Evolutionary conservation across 192 early-diverging fungal species (phyloP), one percentile per base, ranked within the genome.

Genomic region (Umbelopsis sp.): DNA sequence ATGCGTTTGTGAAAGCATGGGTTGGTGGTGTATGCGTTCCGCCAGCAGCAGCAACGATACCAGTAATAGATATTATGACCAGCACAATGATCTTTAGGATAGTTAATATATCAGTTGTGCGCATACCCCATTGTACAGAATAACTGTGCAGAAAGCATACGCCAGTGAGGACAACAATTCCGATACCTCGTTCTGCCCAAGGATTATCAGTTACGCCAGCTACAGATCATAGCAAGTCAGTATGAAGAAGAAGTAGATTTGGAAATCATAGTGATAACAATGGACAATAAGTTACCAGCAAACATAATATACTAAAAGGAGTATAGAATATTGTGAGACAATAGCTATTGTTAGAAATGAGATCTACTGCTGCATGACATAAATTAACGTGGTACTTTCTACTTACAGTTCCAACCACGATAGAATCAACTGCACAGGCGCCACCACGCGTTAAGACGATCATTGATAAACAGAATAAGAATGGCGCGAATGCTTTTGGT

Each of bases 391-490:
- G 26, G 6, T 26, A 29, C 3, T 38, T 38, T 5, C 36, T 24
- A 29, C 56, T 62, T 16, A 62, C 56, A 41, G 83, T 85, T 70
- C 83, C 84, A 25, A 84, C 76, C 3, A 86, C 85, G 1, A 84
- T 81, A 0, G 82, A 74, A 38, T 84, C 82, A 6, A 83, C 87
- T 0, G 86, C 84, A 52, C 81, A 80, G 10, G 80, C 78, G 20
- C 81, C 86, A 2, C 83, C 81, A n/a, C 84, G 86, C 36, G 86
- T 85, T 66, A 83, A 80, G 32, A 84, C 69, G 16, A 85, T 70
- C 78, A 85, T 83, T 31, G 72, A 73, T 67, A 82, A 80, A 16
- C 83, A 79, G 74, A 88, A 89, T 56, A 89, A 72, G 52, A 83
- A 89, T 21, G 83, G 70, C 8, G 86, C 67, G 25, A 89, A 36